Evolutionary conservation across 75 land plant genomes (phyloP), one percentile per base, ranked within the genome.

Genomic region (Gnetum montanum): DNA sequence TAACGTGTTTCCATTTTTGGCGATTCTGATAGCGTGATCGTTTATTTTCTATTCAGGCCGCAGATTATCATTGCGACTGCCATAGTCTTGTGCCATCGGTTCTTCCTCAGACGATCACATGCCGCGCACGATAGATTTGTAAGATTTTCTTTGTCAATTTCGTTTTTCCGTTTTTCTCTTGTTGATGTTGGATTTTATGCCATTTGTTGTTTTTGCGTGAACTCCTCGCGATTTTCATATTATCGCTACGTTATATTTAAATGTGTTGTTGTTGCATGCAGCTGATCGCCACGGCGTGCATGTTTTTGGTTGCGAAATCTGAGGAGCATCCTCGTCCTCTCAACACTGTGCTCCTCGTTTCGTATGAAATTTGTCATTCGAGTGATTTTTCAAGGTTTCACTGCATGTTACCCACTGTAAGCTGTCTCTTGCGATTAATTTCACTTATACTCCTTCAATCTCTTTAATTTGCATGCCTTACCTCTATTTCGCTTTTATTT

Each of bases 1-100:
- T 40, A 1, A 40, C 43, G n/a, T 2, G n/a, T 40, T 40, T 40
- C 15, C 43, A 16, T 40, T 40, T 40, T 40, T 13, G 2, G n/a
- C 43, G n/a, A 37, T 40, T 6, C n/a, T n/a, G n/a, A n/a, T n/a
- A n/a, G n/a, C n/a, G n/a, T n/a, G n/a, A n/a, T n/a, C n/a, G n/a
- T n/a, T n/a, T 58, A 22, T 53, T 36, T 12, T 5, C 20, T 34
- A 54, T 75, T 54, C 82, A 86, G 90, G 77, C 85, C 90, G 7
- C 90, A 86, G 55, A 72, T 79, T 3, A 86, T 86, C 49, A 70
- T 82, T 49, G 90, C 71, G 40, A 79, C 86, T 49, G 90, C 90
- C 27, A 80, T 85, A 70, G 81, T 81, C 31, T 57, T 82, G 11
- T 85, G 90, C 69, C 90, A 85, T 34, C 82, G 85, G 0, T 85